phyloP scores from a whole-genome alignment of 164 flowering plant genomes.

The Stephania japonica region DNA sequence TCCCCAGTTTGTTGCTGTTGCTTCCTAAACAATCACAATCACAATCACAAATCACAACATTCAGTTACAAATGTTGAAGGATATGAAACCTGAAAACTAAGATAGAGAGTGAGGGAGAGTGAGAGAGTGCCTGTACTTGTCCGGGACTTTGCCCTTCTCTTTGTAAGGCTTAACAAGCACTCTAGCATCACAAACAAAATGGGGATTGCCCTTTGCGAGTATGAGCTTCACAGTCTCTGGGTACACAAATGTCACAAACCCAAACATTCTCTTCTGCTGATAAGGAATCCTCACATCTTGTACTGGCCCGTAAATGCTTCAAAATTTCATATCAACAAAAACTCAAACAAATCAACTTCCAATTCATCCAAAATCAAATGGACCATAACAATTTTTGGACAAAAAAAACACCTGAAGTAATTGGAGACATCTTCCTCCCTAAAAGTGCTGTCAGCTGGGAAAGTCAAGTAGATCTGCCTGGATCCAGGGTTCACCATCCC shows the following conservation, averaged over 20 bases:
- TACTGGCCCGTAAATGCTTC: slow-evolving; percentile 91
- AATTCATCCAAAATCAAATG: no score
- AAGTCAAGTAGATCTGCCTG: slow-evolving; percentile 78
- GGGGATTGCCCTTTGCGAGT: slow-evolving; percentile 92
- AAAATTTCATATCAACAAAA: slow-evolving; percentile 1
- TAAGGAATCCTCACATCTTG: slow-evolving; percentile 97
- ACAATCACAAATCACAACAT: not conserved
- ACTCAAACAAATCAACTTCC: no score
- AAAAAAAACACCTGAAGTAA: slow-evolving; percentile 77
- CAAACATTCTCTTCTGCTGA: slow-evolving; percentile 98
- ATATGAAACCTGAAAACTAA: no score
- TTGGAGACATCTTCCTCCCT: slow-evolving; percentile 92
- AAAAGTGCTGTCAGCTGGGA: slow-evolving; percentile 96
- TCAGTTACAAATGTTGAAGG: no score
- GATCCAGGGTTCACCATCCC: slow-evolving; percentile 46
- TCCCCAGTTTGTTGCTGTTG: slow-evolving; percentile 57
- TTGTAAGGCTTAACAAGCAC: slow-evolving; percentile 99
- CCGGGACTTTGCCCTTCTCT: slow-evolving; percentile 91
- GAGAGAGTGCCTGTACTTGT: slow-evolving; percentile 47
- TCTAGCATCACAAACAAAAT: slow-evolving; percentile 93
- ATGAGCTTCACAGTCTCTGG: slow-evolving; percentile 92
- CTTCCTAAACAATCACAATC: slow-evolving; percentile 32
- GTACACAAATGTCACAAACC: slow-evolving; percentile 84
- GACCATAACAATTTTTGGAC: not conserved
- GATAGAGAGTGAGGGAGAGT: not conserved